These are phyloP conservation scores for Leccinum fibrillosum DNA, from an alignment of 768 basidiomycete species.

Conservation along the genomic window DNA sequence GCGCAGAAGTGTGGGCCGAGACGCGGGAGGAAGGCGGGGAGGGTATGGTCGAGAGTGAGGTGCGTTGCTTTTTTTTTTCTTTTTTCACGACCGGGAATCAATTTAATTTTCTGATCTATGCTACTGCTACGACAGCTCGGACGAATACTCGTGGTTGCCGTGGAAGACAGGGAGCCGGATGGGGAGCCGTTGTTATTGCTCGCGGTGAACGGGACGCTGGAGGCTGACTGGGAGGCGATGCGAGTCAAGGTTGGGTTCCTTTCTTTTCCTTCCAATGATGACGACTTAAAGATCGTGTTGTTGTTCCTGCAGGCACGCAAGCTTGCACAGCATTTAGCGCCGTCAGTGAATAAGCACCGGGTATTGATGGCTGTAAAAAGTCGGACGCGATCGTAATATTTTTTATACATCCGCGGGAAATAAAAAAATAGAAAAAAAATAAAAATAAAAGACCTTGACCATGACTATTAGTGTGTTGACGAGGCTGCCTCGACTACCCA, in stretches of 20 bases:
- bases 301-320: conserved; percentile 27
- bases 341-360: conserved; percentile 38
- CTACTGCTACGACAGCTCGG: conserved; percentile 49
- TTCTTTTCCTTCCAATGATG: too few relatives aligned
- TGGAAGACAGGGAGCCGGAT: conserved; percentile 38
- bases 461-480: conserved; percentile 9
- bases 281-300: too few relatives aligned
- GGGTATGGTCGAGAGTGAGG: conserved; percentile 80
- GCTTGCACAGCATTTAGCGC: conserved; percentile 31
- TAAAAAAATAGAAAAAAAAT: conserved; percentile 9
- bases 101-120: neutral
- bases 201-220: conserved; percentile 59
- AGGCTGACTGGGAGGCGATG: conserved; percentile 65
- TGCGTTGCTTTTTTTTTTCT: conserved; percentile 26
- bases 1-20: conserved; percentile 77
- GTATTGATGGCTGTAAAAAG: conserved; percentile 25
- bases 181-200: conserved; percentile 62
- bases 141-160: conserved; percentile 63
- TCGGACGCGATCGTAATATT: conserved; percentile 12
- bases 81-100: neutral
- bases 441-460: conserved; percentile 22
- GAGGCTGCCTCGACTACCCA: conserved; percentile 8
- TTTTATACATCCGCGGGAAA: conserved; percentile 23
- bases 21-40: conserved; percentile 43
- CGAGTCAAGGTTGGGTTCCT: conserved; percentile 54